Evolutionary conservation across 2,329 filamentous ascomycete genomes (phyloP), one percentile per base, ranked within the genome.

Genomic region (Claviceps spartinae): DNA sequence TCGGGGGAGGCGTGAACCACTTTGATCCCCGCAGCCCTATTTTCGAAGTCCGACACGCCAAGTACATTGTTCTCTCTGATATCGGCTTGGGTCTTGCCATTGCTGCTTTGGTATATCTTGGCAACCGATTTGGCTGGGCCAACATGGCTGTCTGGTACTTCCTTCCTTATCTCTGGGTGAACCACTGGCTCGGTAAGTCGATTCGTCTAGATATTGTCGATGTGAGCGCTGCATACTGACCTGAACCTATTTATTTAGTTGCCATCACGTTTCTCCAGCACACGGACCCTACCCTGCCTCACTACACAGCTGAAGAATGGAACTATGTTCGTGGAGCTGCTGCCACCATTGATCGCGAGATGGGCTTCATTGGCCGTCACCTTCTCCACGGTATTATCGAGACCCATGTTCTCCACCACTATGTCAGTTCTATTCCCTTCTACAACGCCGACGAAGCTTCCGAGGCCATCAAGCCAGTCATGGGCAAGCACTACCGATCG

Each of bases 191-290:
- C 52, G 87, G 88, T 93, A 82, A 78, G 86, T 78, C 24, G 47
- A 26, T 5, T 11, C 22, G 8, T 30, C 47, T 20, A 16, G 8
- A 6, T 22, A 47, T 22, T 7, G 16, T 13, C 18, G 26, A n/a
- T 9, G 16, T 18, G 16, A 16, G 38, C 18, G 8, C 20, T 42
- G 40, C 7, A 4, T 42, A 43, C 41, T 43, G 41, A 43, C 41
- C 9, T 30, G 30, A 30, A 16, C n/a, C n/a, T 24, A 52, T n/a
- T n/a, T 26, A 18, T 13, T 9, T 61, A 91, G 90, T 97, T 60
- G 90, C 90, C 67, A 97, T 97, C 69, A 97, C 91, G 60, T 97
- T 83, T 79, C 82, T 97, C 57, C 91, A 97, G 73, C 91, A 97
- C 80, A 96, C 91, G 65, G 90, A 97, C 68, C 90, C 90, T 47